These are phyloP conservation scores for Chlorella sp. DNA, from an alignment of 139 green algal genomes.

Conservation along the genomic window DNA sequence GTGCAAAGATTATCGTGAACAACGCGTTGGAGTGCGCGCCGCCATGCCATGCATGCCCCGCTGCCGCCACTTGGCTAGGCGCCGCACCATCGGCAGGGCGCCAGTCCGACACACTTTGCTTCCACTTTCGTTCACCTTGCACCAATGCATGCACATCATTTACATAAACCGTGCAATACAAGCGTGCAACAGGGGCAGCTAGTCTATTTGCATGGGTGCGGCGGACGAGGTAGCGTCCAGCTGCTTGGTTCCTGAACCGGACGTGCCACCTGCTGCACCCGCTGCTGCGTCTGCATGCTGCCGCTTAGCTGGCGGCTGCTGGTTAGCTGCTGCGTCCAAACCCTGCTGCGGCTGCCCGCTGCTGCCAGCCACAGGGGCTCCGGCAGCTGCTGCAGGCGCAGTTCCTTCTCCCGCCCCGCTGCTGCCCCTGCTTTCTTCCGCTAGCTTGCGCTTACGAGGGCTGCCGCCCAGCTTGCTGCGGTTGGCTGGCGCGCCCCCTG, in stretches of 20 bases:
- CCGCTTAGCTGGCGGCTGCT: background rate
- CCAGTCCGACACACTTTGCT: too few species aligned
- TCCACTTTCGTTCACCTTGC: too few species aligned
- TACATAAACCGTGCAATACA: too few species aligned
- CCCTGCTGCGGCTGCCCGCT: background rate
- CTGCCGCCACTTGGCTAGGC: too few species aligned
- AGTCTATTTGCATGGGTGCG: too few species aligned
- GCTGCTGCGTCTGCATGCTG: background rate
- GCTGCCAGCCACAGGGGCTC: background rate
- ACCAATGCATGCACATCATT: too few species aligned
- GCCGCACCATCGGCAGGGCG: too few species aligned
- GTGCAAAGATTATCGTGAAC: background rate
- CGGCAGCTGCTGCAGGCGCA: background rate
- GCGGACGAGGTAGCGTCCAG: too few species aligned
- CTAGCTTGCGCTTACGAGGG: conserved; percentile 18
- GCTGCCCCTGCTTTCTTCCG: background rate
- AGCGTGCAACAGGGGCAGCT: too few species aligned
- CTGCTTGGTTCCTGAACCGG: too few species aligned
- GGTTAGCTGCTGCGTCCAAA: background rate
- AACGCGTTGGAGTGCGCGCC: background rate
- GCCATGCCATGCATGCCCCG: background rate
- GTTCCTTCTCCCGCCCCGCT: too few species aligned
- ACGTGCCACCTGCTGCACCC: background rate
- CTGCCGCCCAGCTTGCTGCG: background rate
- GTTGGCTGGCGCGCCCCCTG: background rate